A percentile compares a stretch with the other conserved stretches of the same genome.
Conservation (phyloP, 345 rosid species). For the Citrus unshiu region DNA sequence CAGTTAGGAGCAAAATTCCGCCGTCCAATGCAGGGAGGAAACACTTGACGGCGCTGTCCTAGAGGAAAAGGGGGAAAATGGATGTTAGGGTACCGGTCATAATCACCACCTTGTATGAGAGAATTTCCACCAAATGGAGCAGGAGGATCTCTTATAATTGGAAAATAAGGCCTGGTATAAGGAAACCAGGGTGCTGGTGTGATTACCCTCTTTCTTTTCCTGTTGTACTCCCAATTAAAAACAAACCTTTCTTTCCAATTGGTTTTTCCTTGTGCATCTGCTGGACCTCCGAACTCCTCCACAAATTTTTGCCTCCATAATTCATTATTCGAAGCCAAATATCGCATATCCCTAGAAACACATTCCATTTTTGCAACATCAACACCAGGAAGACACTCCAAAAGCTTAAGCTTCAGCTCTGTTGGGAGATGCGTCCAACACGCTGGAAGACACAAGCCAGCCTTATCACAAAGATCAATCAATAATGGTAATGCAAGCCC, state of each 20-base stretch:
- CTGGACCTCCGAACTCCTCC: slow-evolving; percentile 35
- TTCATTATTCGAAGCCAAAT: slow-evolving; percentile 45
- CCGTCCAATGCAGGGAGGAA: slow-evolving; percentile 10
- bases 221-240: slow-evolving; percentile 29
- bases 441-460: slow-evolving; percentile 48
- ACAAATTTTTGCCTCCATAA: slow-evolving; percentile 55
- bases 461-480: slow-evolving; percentile 50
- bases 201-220: slow-evolving; percentile 16
- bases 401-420: slow-evolving; percentile 61
- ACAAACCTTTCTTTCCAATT: slow-evolving; percentile 50
- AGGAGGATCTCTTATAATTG: slow-evolving; percentile 29
- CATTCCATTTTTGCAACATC: slow-evolving; percentile 50
- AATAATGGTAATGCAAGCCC: slow-evolving; percentile 57
- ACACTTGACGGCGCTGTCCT: slow-evolving; percentile 9
- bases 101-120: slow-evolving; percentile 32
- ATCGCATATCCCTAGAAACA: slow-evolving; percentile 42
- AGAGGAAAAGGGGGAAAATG: slow-evolving; percentile 18
- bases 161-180: not conserved
- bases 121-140: slow-evolving; percentile 19
- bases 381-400: slow-evolving; percentile 52
- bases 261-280: not conserved
- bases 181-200: not conserved
- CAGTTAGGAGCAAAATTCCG: slow-evolving; percentile 26
- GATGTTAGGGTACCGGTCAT: slow-evolving; percentile 26
- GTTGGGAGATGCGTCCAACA: slow-evolving; percentile 60